Evolutionary conservation across 768 basidiomycete species (phyloP), one percentile per base, ranked within the genome.

Genomic region (Mycena polygramma): DNA sequence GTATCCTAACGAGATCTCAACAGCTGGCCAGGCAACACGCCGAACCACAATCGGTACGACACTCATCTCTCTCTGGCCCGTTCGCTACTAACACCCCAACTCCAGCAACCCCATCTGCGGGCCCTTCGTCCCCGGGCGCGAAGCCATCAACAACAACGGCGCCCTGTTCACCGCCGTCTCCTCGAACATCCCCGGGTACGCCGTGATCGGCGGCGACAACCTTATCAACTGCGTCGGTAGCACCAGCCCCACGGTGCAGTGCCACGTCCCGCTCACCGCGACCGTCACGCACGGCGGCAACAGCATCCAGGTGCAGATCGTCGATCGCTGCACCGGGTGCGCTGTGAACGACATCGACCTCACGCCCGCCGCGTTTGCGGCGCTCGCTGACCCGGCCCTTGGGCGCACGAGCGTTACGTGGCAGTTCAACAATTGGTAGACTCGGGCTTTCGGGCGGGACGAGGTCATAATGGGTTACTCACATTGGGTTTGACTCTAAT

Each of bases 271-370:
- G 39, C 51, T 73, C 22, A 73, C 79, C 52, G 57, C 79, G 64
- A 74, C 77, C 73, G 71, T 75, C 65, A 66, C 78, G 55, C 45
- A 78, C 73, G 58, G 77, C 57, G 82, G 80, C 59, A 83, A 82
- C 39, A 66, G 72, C 8, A 81, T 86, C 52, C 73, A 75, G 0
- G 86, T 88, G 30, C 73, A 73, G 0, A 79, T 90, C 68, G 79
- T 79, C 8, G 90, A 91, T 75, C 81, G 89, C 22, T 91, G 90
- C 74, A 76, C 60, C 1, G 88, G 72, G 7, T 91, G 90, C 65
- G 45, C 41, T 0, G 4, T 55, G 13, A 79, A 62, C 51, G 79
- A 80, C 68, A 80, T 80, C 45, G 79, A 80, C 59, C 55, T 80
- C 60, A 80, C 79, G 0, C 77, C 77, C 4, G 68, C 71, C 11